These are phyloP conservation scores for Zhuliangozyma blackwelliae DNA, from an alignment of 1,139 yeast species.

Conservation along the genomic window DNA sequence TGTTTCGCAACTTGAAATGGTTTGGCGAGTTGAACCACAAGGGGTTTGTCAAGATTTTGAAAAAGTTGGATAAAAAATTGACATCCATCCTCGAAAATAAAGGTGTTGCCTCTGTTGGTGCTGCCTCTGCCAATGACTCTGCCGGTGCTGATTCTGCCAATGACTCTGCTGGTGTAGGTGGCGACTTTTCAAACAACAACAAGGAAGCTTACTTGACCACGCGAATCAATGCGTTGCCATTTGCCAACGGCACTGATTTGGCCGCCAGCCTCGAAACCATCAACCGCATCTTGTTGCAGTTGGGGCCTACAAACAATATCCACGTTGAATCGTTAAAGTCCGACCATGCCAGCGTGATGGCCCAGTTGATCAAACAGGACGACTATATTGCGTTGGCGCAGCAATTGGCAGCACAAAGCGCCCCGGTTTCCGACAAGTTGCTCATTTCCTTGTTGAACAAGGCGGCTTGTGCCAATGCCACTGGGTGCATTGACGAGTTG, in stretches of 20 bases:
- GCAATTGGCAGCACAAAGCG: conserved; percentile 8
- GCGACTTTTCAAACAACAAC: conserved; percentile 50
- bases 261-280: conserved; percentile 51
- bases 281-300: conserved; percentile 47
- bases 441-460: conserved; percentile 58
- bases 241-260: conserved; percentile 67
- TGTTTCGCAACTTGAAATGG: conserved; percentile 83
- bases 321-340: conserved; percentile 10
- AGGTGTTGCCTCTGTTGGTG: conserved; percentile 1
- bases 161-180: neutral
- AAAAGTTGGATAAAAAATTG: conserved; percentile 84
- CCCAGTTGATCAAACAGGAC: conserved; percentile 39
- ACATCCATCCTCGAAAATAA: conserved; percentile 16
- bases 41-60: conserved; percentile 84
- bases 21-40: conserved; percentile 89
- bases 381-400: conserved; percentile 37
- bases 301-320: conserved; percentile 10
- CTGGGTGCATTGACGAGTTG: conserved; percentile 53
- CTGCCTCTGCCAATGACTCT: neutral
- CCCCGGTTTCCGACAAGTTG: conserved; percentile 33
- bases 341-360: conserved; percentile 7
- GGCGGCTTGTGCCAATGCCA: conserved; percentile 51
- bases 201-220: conserved; percentile 65
- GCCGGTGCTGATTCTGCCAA: neutral
- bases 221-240: conserved; percentile 70